These are phyloP conservation scores for Saraca asoca DNA, from an alignment of 331 rosid species.

Conservation along the genomic window DNA sequence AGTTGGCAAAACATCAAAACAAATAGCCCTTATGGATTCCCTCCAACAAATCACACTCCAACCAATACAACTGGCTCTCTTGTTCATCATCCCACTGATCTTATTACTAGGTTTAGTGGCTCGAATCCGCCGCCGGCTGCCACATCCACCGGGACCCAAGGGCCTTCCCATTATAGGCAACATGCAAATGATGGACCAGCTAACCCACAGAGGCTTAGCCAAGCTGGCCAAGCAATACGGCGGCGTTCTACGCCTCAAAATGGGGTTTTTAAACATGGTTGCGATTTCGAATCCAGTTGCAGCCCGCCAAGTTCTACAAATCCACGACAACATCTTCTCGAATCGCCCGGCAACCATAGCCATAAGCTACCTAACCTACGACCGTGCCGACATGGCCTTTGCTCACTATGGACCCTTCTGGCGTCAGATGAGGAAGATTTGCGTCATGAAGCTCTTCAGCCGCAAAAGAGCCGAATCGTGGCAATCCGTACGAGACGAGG, in stretches of 20 bases:
- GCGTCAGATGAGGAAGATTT: slow-evolving; percentile 89
- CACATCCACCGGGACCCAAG: slow-evolving; percentile 67
- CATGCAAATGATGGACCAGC: slow-evolving; percentile 63
- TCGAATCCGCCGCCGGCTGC: slow-evolving; percentile 14
- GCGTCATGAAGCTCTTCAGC: slow-evolving; percentile 78
- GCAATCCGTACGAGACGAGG: slow-evolving; percentile 74
- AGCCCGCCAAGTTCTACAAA: slow-evolving; percentile 78
- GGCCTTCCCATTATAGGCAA: slow-evolving; percentile 67
- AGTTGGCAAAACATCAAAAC: too few relatives aligned
- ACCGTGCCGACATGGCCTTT: slow-evolving; percentile 88
- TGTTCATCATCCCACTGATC: slow-evolving; percentile 25
- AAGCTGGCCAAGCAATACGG: slow-evolving; percentile 60
- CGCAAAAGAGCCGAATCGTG: slow-evolving; percentile 80
- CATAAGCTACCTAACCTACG: slow-evolving; percentile 70
- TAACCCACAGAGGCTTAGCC: slow-evolving; percentile 76
- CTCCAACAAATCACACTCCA: slow-evolving; percentile 30
- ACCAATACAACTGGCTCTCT: slow-evolving; percentile 20
- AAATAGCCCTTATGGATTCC: slow-evolving; percentile 43
- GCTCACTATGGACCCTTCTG: slow-evolving; percentile 88
- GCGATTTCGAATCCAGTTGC: slow-evolving; percentile 57
- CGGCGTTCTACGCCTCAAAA: slow-evolving; percentile 62
- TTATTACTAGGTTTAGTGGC: slow-evolving; percentile 33
- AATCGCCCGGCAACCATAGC: slow-evolving; percentile 81
- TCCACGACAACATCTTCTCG: slow-evolving; percentile 68
- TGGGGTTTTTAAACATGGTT: slow-evolving; percentile 73